Conservation (phyloP, 2,329 filamentous ascomycete species). For the Orbilia ellipsospora region DNA sequence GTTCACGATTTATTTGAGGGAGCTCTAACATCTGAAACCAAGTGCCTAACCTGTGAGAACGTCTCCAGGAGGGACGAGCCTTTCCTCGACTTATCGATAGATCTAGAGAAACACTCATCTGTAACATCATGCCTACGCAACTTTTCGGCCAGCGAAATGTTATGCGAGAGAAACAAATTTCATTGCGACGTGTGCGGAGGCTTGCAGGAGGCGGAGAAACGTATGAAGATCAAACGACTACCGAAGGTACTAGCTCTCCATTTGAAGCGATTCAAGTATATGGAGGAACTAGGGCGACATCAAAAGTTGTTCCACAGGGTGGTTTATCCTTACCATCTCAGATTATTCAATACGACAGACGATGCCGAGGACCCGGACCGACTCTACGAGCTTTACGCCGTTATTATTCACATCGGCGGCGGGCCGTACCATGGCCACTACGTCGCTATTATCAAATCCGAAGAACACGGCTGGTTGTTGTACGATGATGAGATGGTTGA, state of each 20-base stretch:
- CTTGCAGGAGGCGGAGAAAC: constrained; percentile 95
- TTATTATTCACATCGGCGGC: constrained; percentile 95
- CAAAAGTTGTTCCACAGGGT: constrained; percentile 98
- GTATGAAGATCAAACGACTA: constrained; percentile 98
- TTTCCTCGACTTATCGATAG: constrained; percentile 94
- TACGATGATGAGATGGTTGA: constrained; percentile 99
- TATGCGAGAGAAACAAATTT: constrained; percentile 98
- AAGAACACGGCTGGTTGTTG: constrained; percentile 92
- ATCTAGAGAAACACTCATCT: constrained; percentile 92
- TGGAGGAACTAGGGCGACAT: constrained; percentile 89
- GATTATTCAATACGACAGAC: constrained; percentile 96
- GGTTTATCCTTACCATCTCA: constrained; percentile 94
- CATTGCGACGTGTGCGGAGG: constrained; percentile 98
- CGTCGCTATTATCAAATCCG: constrained; percentile 96
- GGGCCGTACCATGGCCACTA: constrained; percentile 98
- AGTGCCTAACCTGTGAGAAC: constrained; percentile 95
- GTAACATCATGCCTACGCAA: constrained; percentile 95
- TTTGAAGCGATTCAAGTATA: constrained; percentile 97
- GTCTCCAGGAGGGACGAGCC: constrained; percentile 94
- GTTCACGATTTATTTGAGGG: constrained; percentile 98
- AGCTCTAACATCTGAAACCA: constrained; percentile 91
- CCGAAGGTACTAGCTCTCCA: constrained; percentile 92
- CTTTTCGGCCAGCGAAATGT: constrained; percentile 97
- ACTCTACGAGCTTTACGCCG: constrained; percentile 94
- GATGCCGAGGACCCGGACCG: constrained; percentile 93